Evolutionary conservation across 139 green algal species (phyloP).

Genomic region (Pedinophyceae sp.): DNA sequence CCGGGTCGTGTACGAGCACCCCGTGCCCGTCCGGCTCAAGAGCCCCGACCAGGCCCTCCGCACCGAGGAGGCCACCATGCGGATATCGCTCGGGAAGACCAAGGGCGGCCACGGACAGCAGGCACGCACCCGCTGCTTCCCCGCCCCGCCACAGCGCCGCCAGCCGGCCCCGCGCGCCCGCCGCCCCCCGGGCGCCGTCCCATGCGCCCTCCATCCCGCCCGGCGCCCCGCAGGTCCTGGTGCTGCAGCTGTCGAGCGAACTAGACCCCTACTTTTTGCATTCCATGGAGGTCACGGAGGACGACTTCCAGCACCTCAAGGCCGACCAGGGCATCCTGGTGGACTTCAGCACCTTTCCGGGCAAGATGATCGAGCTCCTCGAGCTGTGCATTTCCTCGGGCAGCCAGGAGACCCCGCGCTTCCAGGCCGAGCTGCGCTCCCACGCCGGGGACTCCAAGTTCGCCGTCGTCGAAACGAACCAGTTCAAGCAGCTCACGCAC

Average conservation of each 20-base stretch:
- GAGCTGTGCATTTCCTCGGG: slow-evolving; percentile 44
- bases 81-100: slow-evolving; percentile 26
- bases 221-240: slow-evolving; percentile 33
- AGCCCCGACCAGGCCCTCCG: slow-evolving; percentile 42
- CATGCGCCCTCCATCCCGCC: neutral
- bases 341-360: slow-evolving; percentile 72
- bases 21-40: slow-evolving; percentile 36
- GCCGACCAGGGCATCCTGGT: slow-evolving; percentile 80
- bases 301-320: slow-evolving; percentile 71
- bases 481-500: slow-evolving; percentile 86
- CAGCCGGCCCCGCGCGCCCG: neutral
- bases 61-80: slow-evolving; percentile 35
- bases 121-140: neutral
- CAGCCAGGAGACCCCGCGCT: slow-evolving; percentile 33
- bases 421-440: slow-evolving; percentile 32
- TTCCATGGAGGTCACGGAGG: slow-evolving; percentile 71
- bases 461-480: slow-evolving; percentile 78
- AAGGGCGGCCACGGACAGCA: neutral
- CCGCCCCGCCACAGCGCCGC: neutral
- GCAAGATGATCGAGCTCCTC: slow-evolving; percentile 72
- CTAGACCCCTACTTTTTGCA: slow-evolving; percentile 59
- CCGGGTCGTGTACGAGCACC: slow-evolving; percentile 40
- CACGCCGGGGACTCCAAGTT: slow-evolving; percentile 37
- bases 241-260: slow-evolving; percentile 58
- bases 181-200: neutral